Percentiles rank a stretch among this genome's conserved stretches.
phyloP scores from a whole-genome alignment of 2,329 filamentous ascomycete genomes.

The Fusarium nisikadoi region DNA sequence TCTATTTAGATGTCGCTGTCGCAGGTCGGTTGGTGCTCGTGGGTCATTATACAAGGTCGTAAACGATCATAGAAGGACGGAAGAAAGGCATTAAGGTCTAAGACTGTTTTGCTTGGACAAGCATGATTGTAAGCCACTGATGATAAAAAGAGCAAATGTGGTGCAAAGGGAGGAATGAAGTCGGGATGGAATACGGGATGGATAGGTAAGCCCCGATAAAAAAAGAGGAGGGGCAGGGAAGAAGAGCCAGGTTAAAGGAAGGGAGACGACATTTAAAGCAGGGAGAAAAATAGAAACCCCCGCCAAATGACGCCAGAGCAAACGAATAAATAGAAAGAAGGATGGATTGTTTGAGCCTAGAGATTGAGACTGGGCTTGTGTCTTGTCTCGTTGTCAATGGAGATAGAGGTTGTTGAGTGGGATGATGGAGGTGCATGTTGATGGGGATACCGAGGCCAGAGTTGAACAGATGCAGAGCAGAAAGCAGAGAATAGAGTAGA shows the following conservation, averaged over 20 bases:
- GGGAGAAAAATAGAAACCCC: slow-evolving; percentile 24
- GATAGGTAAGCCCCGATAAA: slow-evolving; percentile 34
- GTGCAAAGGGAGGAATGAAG: slow-evolving; percentile 40
- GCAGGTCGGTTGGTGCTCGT: slow-evolving; percentile 40
- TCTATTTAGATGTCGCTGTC: slow-evolving; percentile 38
- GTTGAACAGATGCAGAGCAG: background rate
- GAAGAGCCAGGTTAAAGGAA: slow-evolving; percentile 25
- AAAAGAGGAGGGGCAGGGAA: slow-evolving; percentile 45
- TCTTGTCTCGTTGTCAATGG: slow-evolving; percentile 36
- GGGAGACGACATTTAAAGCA: slow-evolving; percentile 25
- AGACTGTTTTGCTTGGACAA: slow-evolving; percentile 37
- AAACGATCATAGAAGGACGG: slow-evolving; percentile 40
- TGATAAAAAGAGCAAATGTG: slow-evolving; percentile 25
- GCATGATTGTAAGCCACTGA: slow-evolving; percentile 36
- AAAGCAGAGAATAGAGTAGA: background rate
- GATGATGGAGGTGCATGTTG: slow-evolving; percentile 25
- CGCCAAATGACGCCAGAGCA: slow-evolving; percentile 18
- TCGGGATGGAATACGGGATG: slow-evolving; percentile 37
- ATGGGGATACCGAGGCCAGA: slow-evolving; percentile 29
- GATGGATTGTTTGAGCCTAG: background rate
- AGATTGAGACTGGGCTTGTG: slow-evolving; percentile 18
- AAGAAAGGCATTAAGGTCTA: slow-evolving; percentile 45
- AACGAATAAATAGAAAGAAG: slow-evolving; percentile 13
- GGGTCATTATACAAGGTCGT: slow-evolving; percentile 45
- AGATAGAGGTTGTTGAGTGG: slow-evolving; percentile 22